Conservation (phyloP, 192 early-diverging fungal species). For the Neocallimastix lanati region DNA sequence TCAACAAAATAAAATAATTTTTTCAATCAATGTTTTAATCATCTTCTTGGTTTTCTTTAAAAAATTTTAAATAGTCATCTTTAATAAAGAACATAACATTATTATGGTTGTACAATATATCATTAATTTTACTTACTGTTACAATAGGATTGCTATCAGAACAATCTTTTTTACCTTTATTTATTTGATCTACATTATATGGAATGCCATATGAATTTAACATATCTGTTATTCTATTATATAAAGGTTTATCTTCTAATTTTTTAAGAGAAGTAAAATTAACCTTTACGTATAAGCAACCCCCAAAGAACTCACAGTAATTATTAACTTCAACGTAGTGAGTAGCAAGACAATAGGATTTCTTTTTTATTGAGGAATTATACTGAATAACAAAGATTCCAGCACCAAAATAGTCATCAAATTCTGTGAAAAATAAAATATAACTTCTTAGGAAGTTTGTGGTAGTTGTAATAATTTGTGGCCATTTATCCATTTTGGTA, state of each 20-base stretch:
- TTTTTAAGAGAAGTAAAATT: neutral
- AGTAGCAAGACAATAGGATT: neutral
- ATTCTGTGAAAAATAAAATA: neutral
- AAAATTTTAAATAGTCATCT: neutral
- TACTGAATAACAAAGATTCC: neutral
- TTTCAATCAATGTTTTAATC: no score
- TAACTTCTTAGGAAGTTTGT: neutral
- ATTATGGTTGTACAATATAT: neutral
- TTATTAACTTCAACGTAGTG: neutral
- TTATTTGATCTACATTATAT: neutral
- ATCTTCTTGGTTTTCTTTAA: neutral
- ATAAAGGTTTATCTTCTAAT: neutral
- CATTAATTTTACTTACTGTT: neutral
- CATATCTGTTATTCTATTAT: neutral
- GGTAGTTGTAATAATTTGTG: neutral
- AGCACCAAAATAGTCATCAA: neutral
- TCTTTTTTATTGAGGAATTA: neutral
- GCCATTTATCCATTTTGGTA: neutral
- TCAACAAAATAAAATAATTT: no score
- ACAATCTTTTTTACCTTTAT: neutral
- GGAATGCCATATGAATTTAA: neutral
- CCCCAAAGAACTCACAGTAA: neutral
- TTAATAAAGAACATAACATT: neutral
- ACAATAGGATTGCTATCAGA: neutral
- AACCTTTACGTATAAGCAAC: neutral